Evolutionary conservation across 2,329 filamentous ascomycete genomes (phyloP).

Genomic region (Penicillium sp.): DNA sequence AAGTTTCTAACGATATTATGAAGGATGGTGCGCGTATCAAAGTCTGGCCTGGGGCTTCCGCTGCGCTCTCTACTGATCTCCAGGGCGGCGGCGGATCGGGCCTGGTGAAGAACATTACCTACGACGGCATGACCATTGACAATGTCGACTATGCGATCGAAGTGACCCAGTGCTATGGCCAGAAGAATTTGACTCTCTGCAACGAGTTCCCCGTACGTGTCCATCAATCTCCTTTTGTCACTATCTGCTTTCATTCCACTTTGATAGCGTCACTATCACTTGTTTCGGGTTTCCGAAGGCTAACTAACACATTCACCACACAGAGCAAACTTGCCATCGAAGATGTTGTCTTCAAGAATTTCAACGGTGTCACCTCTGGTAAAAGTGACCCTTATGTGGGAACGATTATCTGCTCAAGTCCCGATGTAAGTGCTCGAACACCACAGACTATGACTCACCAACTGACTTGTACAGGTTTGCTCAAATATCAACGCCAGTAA

Average conservation of each 20-base stretch:
- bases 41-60: constrained; percentile 64
- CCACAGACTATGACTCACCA: not conserved
- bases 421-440: constrained; percentile 43
- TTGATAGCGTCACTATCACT: not conserved
- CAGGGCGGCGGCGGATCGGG: constrained; percentile 66
- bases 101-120: constrained; percentile 65
- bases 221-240: too few relatives aligned
- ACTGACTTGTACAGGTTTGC: constrained; percentile 28
- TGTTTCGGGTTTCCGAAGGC: not conserved
- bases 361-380: constrained; percentile 55
- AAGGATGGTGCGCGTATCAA: constrained; percentile 70
- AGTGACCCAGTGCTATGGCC: constrained; percentile 65
- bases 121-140: constrained; percentile 59
- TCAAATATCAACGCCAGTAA: constrained; percentile 51
- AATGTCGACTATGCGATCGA: constrained; percentile 67
- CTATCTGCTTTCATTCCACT: not conserved
- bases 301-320: constrained; percentile 2
- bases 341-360: constrained; percentile 57
- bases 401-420: constrained; percentile 51
- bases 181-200: constrained; percentile 63
- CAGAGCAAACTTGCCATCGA: constrained; percentile 53
- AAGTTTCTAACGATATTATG: constrained; percentile 36
- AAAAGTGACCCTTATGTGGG: constrained; percentile 48
- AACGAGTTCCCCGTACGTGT: constrained; percentile 53
- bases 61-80: constrained; percentile 59